Evolutionary conservation across 108 stramenopile genomes (phyloP).

Genomic region (Stephanodiscus triporus): DNA sequence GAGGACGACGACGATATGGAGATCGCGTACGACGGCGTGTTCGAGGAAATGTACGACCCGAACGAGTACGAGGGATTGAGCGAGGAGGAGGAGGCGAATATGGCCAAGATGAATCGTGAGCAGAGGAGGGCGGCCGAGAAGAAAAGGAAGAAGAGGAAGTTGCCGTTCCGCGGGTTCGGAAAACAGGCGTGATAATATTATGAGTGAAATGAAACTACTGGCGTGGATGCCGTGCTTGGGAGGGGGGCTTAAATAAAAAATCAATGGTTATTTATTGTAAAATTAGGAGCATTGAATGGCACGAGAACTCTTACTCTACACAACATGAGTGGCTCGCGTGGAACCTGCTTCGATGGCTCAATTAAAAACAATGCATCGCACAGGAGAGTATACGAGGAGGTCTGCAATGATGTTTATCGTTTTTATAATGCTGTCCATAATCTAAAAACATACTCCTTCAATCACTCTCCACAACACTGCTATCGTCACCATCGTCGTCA

Average conservation of each 20-base stretch:
- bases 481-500: slow-evolving; percentile 41
- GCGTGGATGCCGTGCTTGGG: too few species aligned
- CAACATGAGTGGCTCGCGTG: too few species aligned
- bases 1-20: slow-evolving; percentile 61
- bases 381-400: too few species aligned
- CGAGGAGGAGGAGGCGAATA: slow-evolving; percentile 49
- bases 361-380: too few species aligned
- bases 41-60: slow-evolving; percentile 60
- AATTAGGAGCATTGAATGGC: too few species aligned
- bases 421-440: too few species aligned
- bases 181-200: background rate
- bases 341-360: too few species aligned
- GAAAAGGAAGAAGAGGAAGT: slow-evolving; percentile 65
- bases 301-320: too few species aligned
- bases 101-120: slow-evolving; percentile 68
- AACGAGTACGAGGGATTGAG: slow-evolving; percentile 48
- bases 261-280: too few species aligned
- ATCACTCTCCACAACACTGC: slow-evolving; percentile 47
- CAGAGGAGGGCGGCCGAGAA: slow-evolving; percentile 78
- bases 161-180: slow-evolving; percentile 77
- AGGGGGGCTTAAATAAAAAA: too few species aligned
- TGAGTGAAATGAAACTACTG: too few species aligned
- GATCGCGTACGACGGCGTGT: slow-evolving; percentile 67
- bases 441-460: background rate
- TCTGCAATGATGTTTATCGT: too few species aligned